phyloP scores from a whole-genome alignment of 176 grass and related monocot genomes.

The Olyra latifolia region DNA sequence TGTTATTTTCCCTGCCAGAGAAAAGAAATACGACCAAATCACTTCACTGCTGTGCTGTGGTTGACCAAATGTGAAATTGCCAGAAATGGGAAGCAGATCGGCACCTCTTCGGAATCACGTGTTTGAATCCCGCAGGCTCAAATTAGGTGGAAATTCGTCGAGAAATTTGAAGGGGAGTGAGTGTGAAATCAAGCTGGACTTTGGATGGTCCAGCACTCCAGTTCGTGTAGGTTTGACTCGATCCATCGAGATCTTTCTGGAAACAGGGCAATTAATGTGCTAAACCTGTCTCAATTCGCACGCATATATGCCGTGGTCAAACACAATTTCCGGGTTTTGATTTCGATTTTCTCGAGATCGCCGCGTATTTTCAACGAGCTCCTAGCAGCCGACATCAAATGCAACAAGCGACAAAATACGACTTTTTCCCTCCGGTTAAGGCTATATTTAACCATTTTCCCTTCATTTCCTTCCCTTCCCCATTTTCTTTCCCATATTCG shows the following conservation, averaged over 20 bases:
- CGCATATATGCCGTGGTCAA: background rate
- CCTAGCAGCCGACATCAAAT: background rate
- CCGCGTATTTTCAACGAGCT: background rate
- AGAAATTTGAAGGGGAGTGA: background rate
- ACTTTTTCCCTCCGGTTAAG: background rate
- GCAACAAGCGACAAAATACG: background rate
- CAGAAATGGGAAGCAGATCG: background rate
- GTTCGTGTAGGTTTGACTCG: background rate
- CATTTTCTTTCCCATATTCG: too few relatives aligned
- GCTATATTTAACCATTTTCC: too few relatives aligned
- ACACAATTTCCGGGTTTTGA: background rate
- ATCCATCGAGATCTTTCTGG: background rate
- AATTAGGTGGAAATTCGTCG: background rate
- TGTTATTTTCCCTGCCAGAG: background rate
- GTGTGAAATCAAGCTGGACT: background rate
- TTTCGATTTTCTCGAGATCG: background rate
- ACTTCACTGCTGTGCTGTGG: too few relatives aligned
- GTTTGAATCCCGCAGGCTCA: background rate
- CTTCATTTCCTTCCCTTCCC: too few relatives aligned
- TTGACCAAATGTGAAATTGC: conserved; percentile 17
- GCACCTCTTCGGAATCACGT: background rate
- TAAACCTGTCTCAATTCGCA: background rate
- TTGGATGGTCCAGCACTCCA: background rate
- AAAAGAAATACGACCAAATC: background rate
- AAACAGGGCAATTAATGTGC: background rate